Percentiles rank a stretch among this genome's conserved stretches.
Evolutionary conservation across 257 asterid species (phyloP).

Genomic region (Paulownia fortunei): DNA sequence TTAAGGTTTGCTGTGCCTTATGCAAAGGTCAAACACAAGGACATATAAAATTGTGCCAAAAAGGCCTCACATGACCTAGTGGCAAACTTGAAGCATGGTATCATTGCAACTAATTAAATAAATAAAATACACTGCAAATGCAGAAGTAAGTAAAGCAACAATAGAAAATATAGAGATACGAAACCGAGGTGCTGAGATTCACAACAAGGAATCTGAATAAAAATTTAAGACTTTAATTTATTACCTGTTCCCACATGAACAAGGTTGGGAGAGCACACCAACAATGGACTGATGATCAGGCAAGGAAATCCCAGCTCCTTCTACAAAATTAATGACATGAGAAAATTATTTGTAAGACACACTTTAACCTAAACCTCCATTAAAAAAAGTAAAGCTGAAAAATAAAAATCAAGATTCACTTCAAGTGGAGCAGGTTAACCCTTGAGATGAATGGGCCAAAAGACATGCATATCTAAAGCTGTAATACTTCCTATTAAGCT

Average conservation of each 20-base stretch:
- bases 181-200: conserved; percentile 10
- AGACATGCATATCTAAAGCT: neutral
- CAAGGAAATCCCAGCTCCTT: conserved; percentile 70
- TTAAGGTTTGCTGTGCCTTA: neutral
- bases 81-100: conserved; percentile 5
- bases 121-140: neutral
- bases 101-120: neutral
- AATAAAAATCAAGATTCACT: neutral
- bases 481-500: conserved; percentile 20
- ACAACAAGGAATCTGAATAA: conserved; percentile 21
- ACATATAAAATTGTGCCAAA: conserved; percentile 5
- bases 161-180: neutral
- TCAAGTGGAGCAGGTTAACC: conserved; percentile 19
- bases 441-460: conserved; percentile 13
- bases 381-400: conserved; percentile 14
- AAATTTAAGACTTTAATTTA: conserved; percentile 5
- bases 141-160: conserved; percentile 1
- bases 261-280: conserved; percentile 88
- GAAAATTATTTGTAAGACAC: conserved; percentile 6
- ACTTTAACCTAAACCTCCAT: conserved; percentile 24
- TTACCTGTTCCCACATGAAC: conserved; percentile 86
- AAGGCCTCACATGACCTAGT: conserved; percentile 15
- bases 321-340: conserved; percentile 50
- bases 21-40: neutral
- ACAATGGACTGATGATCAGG: conserved; percentile 78